A percentile compares a stretch with the other conserved stretches of the same genome.
Conservation (phyloP, 371 early-diverging fungal species). For the Mucor saturninus region DNA sequence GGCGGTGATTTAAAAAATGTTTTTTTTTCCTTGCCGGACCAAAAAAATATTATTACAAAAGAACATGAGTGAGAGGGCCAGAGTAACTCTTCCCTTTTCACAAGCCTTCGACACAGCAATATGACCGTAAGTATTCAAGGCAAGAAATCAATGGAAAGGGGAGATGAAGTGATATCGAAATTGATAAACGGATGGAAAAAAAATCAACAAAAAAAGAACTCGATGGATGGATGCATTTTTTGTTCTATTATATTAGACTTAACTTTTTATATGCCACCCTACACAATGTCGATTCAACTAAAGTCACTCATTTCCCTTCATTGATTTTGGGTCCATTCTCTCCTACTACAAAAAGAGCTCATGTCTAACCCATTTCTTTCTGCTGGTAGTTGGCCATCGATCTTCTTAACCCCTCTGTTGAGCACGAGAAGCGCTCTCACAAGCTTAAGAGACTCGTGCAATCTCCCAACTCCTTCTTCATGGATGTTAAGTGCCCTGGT, state of each 20-base stretch:
- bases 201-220: constrained; percentile 7
- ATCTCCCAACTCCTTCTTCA: constrained; percentile 99
- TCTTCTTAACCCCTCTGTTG: constrained; percentile 96
- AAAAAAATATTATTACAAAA: constrained; percentile 1
- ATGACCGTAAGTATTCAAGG: constrained; percentile 43
- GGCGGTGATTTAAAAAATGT: not conserved
- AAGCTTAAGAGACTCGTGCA: constrained; percentile 99
- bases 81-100: constrained; percentile 37
- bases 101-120: constrained; percentile 42
- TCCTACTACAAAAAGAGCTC: too few relatives aligned
- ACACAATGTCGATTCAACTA: too few relatives aligned
- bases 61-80: constrained; percentile 3
- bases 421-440: constrained; percentile 93
- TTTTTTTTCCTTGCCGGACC: not conserved
- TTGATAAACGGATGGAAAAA: not conserved
- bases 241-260: too few relatives aligned
- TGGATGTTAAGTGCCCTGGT: constrained; percentile 99
- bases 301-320: too few relatives aligned
- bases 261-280: too few relatives aligned
- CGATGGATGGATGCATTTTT: constrained; percentile 12
- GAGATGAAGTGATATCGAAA: not conserved
- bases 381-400: constrained; percentile 91
- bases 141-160: not conserved
- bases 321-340: too few relatives aligned
- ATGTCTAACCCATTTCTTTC: not conserved